These are phyloP conservation scores for Citrus cavaleriei DNA, from an alignment of 345 rosid genomes.

Conservation along the genomic window DNA sequence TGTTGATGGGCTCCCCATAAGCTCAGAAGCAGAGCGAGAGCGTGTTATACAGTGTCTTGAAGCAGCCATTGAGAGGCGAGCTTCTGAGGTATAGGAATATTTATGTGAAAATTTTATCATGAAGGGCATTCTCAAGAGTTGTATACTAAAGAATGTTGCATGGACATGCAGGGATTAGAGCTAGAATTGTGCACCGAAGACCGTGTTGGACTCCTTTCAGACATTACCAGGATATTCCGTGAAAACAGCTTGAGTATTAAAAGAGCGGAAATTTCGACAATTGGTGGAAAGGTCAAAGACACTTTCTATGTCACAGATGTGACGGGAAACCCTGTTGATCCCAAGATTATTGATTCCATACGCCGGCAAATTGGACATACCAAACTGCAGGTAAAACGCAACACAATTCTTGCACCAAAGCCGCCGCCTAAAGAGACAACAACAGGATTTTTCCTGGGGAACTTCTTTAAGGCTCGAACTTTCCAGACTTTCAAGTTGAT, in stretches of 20 bases:
- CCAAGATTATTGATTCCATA: conserved; percentile 39
- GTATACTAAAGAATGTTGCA: neutral
- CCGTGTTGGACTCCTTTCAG: conserved; percentile 52
- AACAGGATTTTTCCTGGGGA: conserved; percentile 42
- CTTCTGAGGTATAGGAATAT: conserved; percentile 47
- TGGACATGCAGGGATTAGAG: conserved; percentile 43
- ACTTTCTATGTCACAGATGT: conserved; percentile 53
- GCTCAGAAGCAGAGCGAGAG: conserved; percentile 75
- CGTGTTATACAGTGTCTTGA: conserved; percentile 71
- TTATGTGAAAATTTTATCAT: neutral
- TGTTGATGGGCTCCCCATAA: conserved; percentile 68
- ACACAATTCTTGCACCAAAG: conserved; percentile 22
- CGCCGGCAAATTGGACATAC: conserved; percentile 37
- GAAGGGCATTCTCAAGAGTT: neutral
- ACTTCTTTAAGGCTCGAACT: conserved; percentile 41
- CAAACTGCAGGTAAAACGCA: conserved; percentile 34
- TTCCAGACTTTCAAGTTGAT: conserved; percentile 46
- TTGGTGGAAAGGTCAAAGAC: conserved; percentile 40
- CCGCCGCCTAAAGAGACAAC: conserved; percentile 37
- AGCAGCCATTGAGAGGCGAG: conserved; percentile 79
- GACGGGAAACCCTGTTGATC: conserved; percentile 43
- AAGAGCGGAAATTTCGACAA: conserved; percentile 56
- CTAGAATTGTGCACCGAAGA: conserved; percentile 53
- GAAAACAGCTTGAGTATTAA: conserved; percentile 51
- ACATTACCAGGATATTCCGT: conserved; percentile 53